Conservation (phyloP, 2,329 filamentous ascomycete genomes). For the Xylariaceae sp. region DNA sequence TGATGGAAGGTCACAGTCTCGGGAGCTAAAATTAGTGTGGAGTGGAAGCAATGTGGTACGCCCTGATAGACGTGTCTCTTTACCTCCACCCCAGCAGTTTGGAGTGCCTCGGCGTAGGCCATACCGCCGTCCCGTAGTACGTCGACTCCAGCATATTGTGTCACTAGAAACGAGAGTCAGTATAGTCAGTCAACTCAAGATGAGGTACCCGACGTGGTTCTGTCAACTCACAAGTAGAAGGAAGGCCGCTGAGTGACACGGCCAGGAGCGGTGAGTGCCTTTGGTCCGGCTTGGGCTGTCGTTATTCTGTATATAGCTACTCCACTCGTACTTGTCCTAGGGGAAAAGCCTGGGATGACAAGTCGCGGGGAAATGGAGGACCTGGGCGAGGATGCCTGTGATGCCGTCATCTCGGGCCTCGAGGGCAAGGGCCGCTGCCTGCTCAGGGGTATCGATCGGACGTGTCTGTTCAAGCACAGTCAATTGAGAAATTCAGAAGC, state of each 20-base stretch:
- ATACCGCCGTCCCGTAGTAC: conserved; percentile 30
- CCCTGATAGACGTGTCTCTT: conserved; percentile 26
- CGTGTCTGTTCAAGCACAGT: too few species aligned
- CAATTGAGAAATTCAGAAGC: too few species aligned
- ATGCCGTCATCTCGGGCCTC: conserved; percentile 24
- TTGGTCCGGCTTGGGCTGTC: conserved; percentile 12
- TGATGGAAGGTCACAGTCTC: conserved; percentile 13
- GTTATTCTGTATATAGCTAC: not conserved
- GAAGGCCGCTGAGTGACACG: conserved; percentile 21
- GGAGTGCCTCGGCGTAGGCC: conserved; percentile 29
- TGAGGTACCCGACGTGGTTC: too few species aligned
- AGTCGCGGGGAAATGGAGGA: conserved; percentile 28
- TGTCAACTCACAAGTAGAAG: conserved; percentile 25
- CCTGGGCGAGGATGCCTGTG: conserved; percentile 25
- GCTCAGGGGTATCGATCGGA: too few species aligned
- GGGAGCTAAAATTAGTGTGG: conserved; percentile 10
- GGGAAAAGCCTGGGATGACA: conserved; percentile 30
- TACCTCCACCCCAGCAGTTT: conserved; percentile 24
- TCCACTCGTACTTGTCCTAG: conserved; percentile 7
- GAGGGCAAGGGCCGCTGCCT: conserved; percentile 24
- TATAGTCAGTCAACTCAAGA: too few species aligned
- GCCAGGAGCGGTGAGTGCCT: conserved; percentile 28
- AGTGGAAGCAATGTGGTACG: conserved; percentile 28
- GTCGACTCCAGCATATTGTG: conserved; percentile 28
- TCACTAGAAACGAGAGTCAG: too few species aligned